phyloP scores from a whole-genome alignment of 768 basidiomycete genomes.

The Mycena filopes region DNA sequence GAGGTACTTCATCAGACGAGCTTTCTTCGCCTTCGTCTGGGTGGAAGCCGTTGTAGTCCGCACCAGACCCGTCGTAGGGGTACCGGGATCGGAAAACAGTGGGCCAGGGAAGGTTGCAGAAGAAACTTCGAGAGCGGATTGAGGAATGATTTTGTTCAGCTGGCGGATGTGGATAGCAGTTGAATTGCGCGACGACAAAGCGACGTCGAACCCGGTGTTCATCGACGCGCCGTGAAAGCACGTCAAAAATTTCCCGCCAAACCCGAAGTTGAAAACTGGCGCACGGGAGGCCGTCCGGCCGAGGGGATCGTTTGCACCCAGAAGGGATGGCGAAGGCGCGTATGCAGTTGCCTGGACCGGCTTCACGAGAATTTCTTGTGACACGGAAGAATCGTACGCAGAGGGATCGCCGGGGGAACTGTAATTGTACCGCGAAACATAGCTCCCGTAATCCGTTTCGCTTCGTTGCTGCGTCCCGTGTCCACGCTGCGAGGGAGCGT shows the following conservation, averaged over 20 bases:
- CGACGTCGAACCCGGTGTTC: conserved; percentile 82
- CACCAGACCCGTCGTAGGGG: conserved; percentile 72
- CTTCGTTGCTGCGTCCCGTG: conserved; percentile 36
- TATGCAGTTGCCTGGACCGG: conserved; percentile 64
- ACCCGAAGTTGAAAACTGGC: conserved; percentile 90
- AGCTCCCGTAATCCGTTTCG: conserved; percentile 41
- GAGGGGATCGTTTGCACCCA: conserved; percentile 86
- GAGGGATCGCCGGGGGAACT: conserved; percentile 29
- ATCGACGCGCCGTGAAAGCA: conserved; percentile 84
- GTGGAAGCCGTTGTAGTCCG: conserved; percentile 67
- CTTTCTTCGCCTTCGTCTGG: conserved; percentile 86
- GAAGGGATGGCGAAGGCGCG: conserved; percentile 85
- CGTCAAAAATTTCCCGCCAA: conserved; percentile 90
- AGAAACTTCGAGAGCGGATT: conserved; percentile 66
- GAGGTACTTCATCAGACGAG: conserved; percentile 80
- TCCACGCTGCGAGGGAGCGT: conserved; percentile 42
- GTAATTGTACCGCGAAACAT: conserved; percentile 42
- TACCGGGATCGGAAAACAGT: conserved; percentile 79
- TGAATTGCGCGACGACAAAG: conserved; percentile 75
- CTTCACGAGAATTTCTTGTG: conserved; percentile 50
- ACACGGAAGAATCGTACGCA: conserved; percentile 29
- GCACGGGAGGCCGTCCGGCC: conserved; percentile 76
- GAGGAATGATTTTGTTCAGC: conserved; percentile 76
- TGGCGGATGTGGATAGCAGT: conserved; percentile 75
- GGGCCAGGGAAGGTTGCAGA: conserved; percentile 85